A percentile compares a stretch with the other conserved stretches of the same genome.
These are phyloP conservation scores for Cercospora zeina DNA, from an alignment of 2,329 filamentous ascomycete species.

Conservation along the genomic window DNA sequence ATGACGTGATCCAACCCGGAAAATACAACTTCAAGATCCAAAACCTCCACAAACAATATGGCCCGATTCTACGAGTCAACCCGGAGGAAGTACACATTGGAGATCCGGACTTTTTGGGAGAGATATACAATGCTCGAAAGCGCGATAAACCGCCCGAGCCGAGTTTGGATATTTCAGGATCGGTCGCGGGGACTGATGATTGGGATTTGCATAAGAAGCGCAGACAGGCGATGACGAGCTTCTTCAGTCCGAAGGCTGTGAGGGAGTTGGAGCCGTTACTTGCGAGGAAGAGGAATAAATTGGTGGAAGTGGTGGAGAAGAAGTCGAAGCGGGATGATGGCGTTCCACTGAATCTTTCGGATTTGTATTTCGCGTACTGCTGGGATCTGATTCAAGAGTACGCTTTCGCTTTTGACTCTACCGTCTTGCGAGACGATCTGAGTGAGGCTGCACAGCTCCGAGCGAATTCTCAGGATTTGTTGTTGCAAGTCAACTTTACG, in stretches of 20 bases:
- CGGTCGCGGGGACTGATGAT: conserved; percentile 16
- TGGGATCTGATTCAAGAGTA: conserved; percentile 20
- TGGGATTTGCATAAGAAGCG: conserved; percentile 16
- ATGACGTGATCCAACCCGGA: conserved; percentile 21
- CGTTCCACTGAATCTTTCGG: conserved; percentile 13
- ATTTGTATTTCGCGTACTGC: conserved; percentile 20
- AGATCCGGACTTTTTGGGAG: conserved; percentile 17
- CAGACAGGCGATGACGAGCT: conserved; percentile 17
- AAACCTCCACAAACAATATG: conserved; percentile 15
- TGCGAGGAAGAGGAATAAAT: conserved; percentile 9
- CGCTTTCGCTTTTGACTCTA: conserved; percentile 14
- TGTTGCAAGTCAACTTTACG: conserved; percentile 18
- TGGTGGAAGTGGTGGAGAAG: conserved; percentile 14
- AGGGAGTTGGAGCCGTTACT: conserved; percentile 15
- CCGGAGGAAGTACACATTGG: conserved; percentile 22
- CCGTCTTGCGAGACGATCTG: conserved; percentile 10
- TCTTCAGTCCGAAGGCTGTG: conserved; percentile 21
- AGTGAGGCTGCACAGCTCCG: conserved; percentile 11
- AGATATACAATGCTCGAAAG: conserved; percentile 16
- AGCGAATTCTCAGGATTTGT: conserved; percentile 8
- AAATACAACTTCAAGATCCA: conserved; percentile 23
- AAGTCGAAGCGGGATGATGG: not conserved
- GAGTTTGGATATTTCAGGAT: conserved; percentile 9
- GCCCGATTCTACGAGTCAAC: conserved; percentile 17
- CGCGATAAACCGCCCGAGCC: conserved; percentile 17